Conservation (phyloP, 768 basidiomycete species). For the Ramaria sp. region DNA sequence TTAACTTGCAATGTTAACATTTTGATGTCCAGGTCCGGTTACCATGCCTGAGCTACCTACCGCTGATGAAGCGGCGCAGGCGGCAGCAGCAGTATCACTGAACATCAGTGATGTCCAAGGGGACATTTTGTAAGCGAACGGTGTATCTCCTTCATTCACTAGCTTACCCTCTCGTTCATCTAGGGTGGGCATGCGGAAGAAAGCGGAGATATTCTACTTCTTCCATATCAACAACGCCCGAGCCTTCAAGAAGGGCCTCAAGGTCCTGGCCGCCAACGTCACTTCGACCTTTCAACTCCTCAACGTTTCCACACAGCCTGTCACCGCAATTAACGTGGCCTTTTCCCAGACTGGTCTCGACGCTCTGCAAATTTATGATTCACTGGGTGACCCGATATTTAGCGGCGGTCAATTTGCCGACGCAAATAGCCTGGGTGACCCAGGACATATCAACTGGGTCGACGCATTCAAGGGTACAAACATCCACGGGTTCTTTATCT, state of each 20-base stretch:
- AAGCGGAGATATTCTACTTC: slow-evolving; percentile 39
- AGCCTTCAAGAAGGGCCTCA: slow-evolving; percentile 33
- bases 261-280: slow-evolving; percentile 31
- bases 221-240: slow-evolving; percentile 37
- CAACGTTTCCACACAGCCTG: slow-evolving; percentile 24
- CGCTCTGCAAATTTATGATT: slow-evolving; percentile 30
- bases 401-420: slow-evolving; percentile 30
- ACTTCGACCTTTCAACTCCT: slow-evolving; percentile 35
- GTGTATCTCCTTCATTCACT: neutral
- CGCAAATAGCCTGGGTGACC: slow-evolving; percentile 29
- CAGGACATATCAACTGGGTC: slow-evolving; percentile 33
- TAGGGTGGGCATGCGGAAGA: slow-evolving; percentile 47
- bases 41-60: slow-evolving; percentile 1
- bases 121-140: slow-evolving; percentile 2
- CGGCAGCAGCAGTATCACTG: slow-evolving; percentile 3
- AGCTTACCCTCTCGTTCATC: slow-evolving; percentile 10
- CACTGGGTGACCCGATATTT: slow-evolving; percentile 30
- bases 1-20: neutral
- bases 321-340: slow-evolving; percentile 40
- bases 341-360: slow-evolving; percentile 40
- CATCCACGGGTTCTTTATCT: slow-evolving; percentile 39
- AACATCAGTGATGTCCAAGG: slow-evolving; percentile 4
- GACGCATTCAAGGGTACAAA: slow-evolving; percentile 29
- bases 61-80: neutral
- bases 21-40: neutral